Evolutionary conservation across 768 basidiomycete species (phyloP).

Genomic region (Sporobolomyces roseus): DNA sequence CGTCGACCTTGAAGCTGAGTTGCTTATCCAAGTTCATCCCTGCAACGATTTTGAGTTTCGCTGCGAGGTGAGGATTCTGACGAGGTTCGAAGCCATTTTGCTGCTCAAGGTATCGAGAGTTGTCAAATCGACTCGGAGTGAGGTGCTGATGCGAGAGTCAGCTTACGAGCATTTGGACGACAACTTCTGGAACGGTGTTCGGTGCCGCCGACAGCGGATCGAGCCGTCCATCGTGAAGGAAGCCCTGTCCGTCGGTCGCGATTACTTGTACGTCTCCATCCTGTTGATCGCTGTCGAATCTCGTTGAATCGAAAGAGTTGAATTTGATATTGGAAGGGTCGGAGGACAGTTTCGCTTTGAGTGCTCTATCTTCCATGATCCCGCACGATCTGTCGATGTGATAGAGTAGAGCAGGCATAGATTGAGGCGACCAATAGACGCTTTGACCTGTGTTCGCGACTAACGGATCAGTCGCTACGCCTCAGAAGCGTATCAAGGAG

Average conservation of each 20-base stretch:
- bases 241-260: background rate
- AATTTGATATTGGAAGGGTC: slow-evolving; percentile 15
- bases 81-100: slow-evolving; percentile 30
- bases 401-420: slow-evolving; percentile 19
- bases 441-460: background rate
- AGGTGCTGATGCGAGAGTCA: background rate
- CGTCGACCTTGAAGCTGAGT: slow-evolving; percentile 13
- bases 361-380: slow-evolving; percentile 23
- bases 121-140: no score
- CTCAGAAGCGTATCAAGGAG: background rate
- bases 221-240: slow-evolving; percentile 28
- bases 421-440: background rate
- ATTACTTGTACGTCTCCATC: background rate
- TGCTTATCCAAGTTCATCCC: background rate
- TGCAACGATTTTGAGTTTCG: slow-evolving; percentile 8
- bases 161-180: slow-evolving; percentile 35
- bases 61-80: slow-evolving; percentile 22
- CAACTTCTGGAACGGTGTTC: slow-evolving; percentile 27
- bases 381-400: slow-evolving; percentile 16
- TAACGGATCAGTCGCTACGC: no score
- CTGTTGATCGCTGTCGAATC: background rate
- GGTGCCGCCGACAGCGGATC: slow-evolving; percentile 20
- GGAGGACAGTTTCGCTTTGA: slow-evolving; percentile 10
- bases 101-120: no score
- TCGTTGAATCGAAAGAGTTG: background rate